Evolutionary conservation across 805 yeast genomes (phyloP), one percentile per base, ranked within the genome.

Genomic region (Metschnikowia koreensis): DNA sequence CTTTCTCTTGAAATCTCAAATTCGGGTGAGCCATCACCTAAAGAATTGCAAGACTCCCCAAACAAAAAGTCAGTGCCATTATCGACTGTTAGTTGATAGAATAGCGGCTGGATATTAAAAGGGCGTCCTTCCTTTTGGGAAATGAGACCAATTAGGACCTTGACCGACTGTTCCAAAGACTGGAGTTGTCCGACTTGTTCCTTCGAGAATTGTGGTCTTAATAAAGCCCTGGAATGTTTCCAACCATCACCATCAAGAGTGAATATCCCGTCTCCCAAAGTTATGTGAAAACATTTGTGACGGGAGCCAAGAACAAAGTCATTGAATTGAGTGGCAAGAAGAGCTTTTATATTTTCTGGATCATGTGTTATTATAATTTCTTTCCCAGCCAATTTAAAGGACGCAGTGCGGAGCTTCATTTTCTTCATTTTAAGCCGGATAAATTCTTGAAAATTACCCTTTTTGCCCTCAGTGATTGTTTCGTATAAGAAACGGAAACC

Each of bases 61-160:
- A 74, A 70, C 48, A 74, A 66, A 56, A 73, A 72, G 58, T 74
- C 77, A 26, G 75, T 65, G 9, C 77, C 68, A 28, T 75, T 66
- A 56, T 74, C 78, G 50, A 73, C 62, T 13, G 77, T 72, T 17
- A 71, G 63, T 8, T 44, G 48, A 48, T 45, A 56, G 44, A 56
- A 57, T 27, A 46, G 43, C 44, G 55, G 56, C 38, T 58, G 60
- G 26, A 58, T 37, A 38, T 58, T 51, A 41, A 58, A 52, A 2
- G 36, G 13, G 39, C 17, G 17, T 60, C 62, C 4, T 51, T 41
- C 33, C 41, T 16, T 33, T 38, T 38, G 10, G 31, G n/a, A 27
- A 31, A 58, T 58, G 44, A 66, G 70, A 48, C 63, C 59, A 28
- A 62, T 65, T 36, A 70, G 60, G 12, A 50, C 48, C 51, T 62